Conservation (phyloP, 805 yeast species). For the Candida insectalens region DNA sequence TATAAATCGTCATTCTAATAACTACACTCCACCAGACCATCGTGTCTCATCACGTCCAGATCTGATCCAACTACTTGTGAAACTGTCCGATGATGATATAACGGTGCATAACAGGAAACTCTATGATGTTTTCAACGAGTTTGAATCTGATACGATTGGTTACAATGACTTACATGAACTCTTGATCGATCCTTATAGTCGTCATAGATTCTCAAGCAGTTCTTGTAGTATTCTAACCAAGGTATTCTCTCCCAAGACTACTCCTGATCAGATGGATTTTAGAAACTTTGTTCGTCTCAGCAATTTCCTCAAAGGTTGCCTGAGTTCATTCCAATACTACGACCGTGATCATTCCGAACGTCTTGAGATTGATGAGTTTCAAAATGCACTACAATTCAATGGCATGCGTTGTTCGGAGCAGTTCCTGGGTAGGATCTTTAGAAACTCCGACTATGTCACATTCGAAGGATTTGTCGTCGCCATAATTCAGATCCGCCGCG, state of each 20-base stretch:
- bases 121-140: slow-evolving; percentile 10
- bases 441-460: slow-evolving; percentile 12
- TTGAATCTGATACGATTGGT: slow-evolving; percentile 11
- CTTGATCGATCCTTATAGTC: slow-evolving; percentile 16
- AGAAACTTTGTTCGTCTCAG: slow-evolving; percentile 20
- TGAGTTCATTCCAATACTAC: slow-evolving; percentile 19
- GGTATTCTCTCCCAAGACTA: slow-evolving; percentile 10
- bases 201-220: slow-evolving; percentile 9
- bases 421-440: slow-evolving; percentile 12
- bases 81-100: slow-evolving; percentile 8
- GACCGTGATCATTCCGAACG: slow-evolving; percentile 18
- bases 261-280: slow-evolving; percentile 13
- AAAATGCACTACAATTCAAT: slow-evolving; percentile 16
- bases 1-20: slow-evolving; percentile 1
- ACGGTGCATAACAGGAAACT: slow-evolving; percentile 15
- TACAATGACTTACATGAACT: slow-evolving; percentile 9
- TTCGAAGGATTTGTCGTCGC: slow-evolving; percentile 21
- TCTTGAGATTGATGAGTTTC: slow-evolving; percentile 20
- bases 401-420: slow-evolving; percentile 15
- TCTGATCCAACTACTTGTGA: slow-evolving; percentile 9
- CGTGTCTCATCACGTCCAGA: too few species aligned
- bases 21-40: background rate
- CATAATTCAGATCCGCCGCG: slow-evolving; percentile 17
- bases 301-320: slow-evolving; percentile 23
- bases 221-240: slow-evolving; percentile 12